A percentile compares a stretch with the other conserved stretches of the same genome.
Evolutionary conservation across 108 stramenopile genomes (phyloP).

Genomic region (Skeletonema potamos): DNA sequence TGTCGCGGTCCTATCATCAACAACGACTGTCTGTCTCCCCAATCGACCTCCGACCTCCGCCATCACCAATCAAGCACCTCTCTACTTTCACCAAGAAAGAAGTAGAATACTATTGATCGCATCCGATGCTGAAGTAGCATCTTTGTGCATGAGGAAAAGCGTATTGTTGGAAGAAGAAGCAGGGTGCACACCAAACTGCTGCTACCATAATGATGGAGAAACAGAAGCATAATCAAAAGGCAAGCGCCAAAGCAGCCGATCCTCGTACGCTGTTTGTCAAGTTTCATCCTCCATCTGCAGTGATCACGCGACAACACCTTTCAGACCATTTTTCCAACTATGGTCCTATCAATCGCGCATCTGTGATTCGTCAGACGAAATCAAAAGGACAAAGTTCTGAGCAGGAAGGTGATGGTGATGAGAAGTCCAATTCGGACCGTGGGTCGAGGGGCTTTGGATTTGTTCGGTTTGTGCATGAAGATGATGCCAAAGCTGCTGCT

Average conservation of each 20-base stretch:
- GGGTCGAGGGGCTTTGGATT: slow-evolving; percentile 70
- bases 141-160: too few species aligned
- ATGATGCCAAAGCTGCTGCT: slow-evolving; percentile 66
- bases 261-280: slow-evolving; percentile 70
- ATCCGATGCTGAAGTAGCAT: too few species aligned
- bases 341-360: slow-evolving; percentile 84
- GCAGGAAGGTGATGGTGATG: slow-evolving; percentile 13
- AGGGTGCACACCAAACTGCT: background rate
- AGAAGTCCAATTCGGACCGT: slow-evolving; percentile 30
- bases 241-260: slow-evolving; percentile 17
- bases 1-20: too few species aligned
- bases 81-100: too few species aligned
- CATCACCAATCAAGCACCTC: too few species aligned
- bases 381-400: slow-evolving; percentile 5
- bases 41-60: too few species aligned
- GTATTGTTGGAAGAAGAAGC: background rate
- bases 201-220: background rate
- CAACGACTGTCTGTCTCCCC: too few species aligned
- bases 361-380: slow-evolving; percentile 59
- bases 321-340: slow-evolving; percentile 80
- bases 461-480: slow-evolving; percentile 67
- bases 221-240: background rate
- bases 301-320: slow-evolving; percentile 65
- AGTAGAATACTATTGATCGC: too few species aligned
- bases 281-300: slow-evolving; percentile 61